Percentiles rank a stretch among this genome's conserved stretches.
Conservation (phyloP, 169 alveolate genomes). For the Cryptosporidium ryanae region DNA sequence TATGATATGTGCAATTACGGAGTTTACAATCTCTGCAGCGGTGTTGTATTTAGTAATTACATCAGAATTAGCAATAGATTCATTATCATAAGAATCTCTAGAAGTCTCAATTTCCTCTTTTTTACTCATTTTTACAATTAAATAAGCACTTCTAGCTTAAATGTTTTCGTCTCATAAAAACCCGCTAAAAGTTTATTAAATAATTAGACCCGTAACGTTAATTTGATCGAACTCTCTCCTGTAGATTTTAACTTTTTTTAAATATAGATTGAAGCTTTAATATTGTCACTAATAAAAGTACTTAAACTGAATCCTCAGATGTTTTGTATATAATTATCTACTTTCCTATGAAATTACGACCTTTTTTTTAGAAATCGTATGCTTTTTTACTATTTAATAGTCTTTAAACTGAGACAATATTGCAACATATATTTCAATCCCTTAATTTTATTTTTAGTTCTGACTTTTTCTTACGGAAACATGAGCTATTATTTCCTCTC, state of each 20-base stretch:
- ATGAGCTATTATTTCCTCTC: neutral
- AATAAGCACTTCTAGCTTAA: neutral
- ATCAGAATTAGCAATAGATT: slow-evolving; percentile 77
- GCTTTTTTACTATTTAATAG: no score
- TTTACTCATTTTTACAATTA: slow-evolving; percentile 8
- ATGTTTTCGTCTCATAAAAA: neutral
- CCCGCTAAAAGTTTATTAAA: neutral
- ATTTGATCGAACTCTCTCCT: no score
- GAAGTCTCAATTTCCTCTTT: neutral
- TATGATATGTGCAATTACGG: slow-evolving; percentile 79
- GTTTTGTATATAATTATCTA: no score
- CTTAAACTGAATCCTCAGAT: no score
- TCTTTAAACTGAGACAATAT: neutral
- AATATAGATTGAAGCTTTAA: no score
- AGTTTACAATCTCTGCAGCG: slow-evolving; percentile 84
- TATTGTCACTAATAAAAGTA: no score
- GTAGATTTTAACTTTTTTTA: no score
- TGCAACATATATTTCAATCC: neutral
- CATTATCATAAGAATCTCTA: neutral
- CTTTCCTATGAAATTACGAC: no score
- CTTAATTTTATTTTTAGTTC: neutral
- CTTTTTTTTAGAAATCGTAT: no score
- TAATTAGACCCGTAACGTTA: neutral
- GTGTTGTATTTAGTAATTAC: slow-evolving; percentile 85
- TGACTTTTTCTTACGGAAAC: neutral